Conservation (phyloP, 208 protist genomes). For the Jaenimonas drosophilae region DNA sequence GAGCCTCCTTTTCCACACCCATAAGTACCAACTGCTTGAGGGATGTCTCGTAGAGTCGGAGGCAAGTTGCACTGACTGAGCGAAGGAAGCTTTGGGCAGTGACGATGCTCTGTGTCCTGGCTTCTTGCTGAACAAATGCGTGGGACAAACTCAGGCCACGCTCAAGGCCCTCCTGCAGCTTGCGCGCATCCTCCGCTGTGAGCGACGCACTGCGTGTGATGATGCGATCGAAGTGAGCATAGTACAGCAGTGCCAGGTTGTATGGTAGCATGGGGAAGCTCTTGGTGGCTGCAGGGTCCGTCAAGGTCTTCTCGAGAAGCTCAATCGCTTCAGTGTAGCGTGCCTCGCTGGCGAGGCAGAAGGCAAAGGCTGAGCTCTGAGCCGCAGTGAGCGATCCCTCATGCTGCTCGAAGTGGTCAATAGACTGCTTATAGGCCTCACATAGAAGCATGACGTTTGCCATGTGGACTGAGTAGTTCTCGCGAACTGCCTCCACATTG, state of each 20-base stretch:
- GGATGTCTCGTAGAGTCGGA: constrained; percentile 32
- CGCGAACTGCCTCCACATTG: constrained; percentile 37
- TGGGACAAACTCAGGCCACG: constrained; percentile 19
- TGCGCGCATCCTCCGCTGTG: constrained; percentile 22
- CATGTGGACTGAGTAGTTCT: constrained; percentile 43
- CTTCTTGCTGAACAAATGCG: constrained; percentile 14
- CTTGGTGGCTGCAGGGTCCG: background rate
- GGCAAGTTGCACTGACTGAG: constrained; percentile 33
- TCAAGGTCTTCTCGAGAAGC: constrained; percentile 21
- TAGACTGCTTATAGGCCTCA: constrained; percentile 66
- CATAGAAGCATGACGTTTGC: constrained; percentile 68
- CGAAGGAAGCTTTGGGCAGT: constrained; percentile 20
- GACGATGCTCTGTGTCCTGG: constrained; percentile 13
- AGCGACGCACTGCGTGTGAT: constrained; percentile 20
- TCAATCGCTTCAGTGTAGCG: constrained; percentile 51
- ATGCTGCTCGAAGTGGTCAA: constrained; percentile 52
- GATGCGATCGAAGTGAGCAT: constrained; percentile 43
- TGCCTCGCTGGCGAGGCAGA: constrained; percentile 54
- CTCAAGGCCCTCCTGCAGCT: constrained; percentile 27
- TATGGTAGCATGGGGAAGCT: constrained; percentile 57
- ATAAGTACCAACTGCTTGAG: constrained; percentile 31
- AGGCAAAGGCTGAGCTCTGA: constrained; percentile 55
- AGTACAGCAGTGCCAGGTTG: constrained; percentile 64
- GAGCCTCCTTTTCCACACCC: constrained; percentile 24
- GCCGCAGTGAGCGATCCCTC: constrained; percentile 15